These are phyloP conservation scores for Metschnikowia lachancei DNA, from an alignment of 805 yeast genomes.

Conservation along the genomic window DNA sequence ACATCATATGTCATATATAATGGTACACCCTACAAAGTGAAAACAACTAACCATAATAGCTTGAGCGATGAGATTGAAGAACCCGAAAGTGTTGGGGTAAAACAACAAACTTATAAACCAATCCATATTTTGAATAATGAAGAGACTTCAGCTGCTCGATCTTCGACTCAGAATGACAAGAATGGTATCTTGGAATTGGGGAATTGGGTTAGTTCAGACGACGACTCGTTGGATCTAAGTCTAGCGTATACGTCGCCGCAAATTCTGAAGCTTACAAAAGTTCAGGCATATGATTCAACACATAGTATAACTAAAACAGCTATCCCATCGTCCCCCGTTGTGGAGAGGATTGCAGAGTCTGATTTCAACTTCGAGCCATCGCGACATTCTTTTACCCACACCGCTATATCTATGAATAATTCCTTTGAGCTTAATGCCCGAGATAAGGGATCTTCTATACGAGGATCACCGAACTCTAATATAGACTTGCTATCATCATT, in stretches of 20 bases:
- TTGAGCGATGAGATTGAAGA: slow-evolving; percentile 7
- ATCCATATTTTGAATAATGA: neutral
- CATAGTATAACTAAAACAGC: neutral
- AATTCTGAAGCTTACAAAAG: neutral
- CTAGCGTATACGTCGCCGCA: neutral
- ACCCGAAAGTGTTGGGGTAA: neutral
- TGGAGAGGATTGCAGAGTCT: slow-evolving; percentile 3
- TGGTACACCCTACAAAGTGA: too few relatives aligned
- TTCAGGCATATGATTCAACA: neutral
- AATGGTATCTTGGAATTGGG: slow-evolving; percentile 14
- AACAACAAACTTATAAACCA: neutral
- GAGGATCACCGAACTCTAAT: neutral
- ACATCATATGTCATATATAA: too few relatives aligned
- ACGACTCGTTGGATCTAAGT: slow-evolving; percentile 12
- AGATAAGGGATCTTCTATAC: neutral
- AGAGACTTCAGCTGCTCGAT: neutral
- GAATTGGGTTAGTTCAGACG: slow-evolving; percentile 22
- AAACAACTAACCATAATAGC: slow-evolving; percentile 3
- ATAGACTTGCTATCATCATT: neutral
- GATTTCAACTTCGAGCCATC: neutral
- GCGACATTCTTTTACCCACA: neutral
- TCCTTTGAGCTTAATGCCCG: neutral
- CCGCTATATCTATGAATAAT: neutral
- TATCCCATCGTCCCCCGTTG: slow-evolving; percentile 14
- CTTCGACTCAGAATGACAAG: neutral